Base-by-base conservation (phyloP, 306 rosid genomes). In the Hippophae gyantsensis region DNA sequence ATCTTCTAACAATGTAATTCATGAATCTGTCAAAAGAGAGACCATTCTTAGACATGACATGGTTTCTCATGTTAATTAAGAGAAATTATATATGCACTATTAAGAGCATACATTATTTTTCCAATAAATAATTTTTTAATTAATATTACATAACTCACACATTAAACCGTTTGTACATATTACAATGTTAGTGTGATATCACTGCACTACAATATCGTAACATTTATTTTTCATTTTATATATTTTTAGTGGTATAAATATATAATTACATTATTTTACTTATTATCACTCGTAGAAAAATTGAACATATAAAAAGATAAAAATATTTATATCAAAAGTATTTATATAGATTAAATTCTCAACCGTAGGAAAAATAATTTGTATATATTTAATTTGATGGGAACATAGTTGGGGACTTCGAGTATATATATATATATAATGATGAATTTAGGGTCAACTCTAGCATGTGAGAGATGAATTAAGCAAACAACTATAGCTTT, bases 1-100 rank as follows among this genome's bases (percentile, higher is more conserved):
- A 32, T 32, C 38, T 4, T 32, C 38, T 23, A 62, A 54, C 63
- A 68, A 68, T 85, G 85, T 76, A 61, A 74, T 82, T 48, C 73
- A 84, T 38, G 85, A 81, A 14, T 71, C 94, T 69, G 74, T 77
- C 61, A 74, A 69, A 56, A 78, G 77, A 69, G 86, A 81, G 69
- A 68, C 38, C 70, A 46, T 74, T 50, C 83, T 78, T 65, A 86
- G 85, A 48, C 77, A 87, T 66, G 84, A 87, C 72, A 81, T 85
- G 80, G 84, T 92, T 76, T 87, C 93, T 73, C 85, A 64, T 68
- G 56, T 48, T 10, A 10, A 49, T 10, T 18, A 18, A 10, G 2
- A 2, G 0, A n/a, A 12, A 4, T 11, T 49, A 23, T 12, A 6
- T 49, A 12, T 45, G 26, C 43, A 54, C 10, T 5, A 6, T 9